Conservation (phyloP, 208 protist species). For the Acanthamoeba lenticulata region DNA sequence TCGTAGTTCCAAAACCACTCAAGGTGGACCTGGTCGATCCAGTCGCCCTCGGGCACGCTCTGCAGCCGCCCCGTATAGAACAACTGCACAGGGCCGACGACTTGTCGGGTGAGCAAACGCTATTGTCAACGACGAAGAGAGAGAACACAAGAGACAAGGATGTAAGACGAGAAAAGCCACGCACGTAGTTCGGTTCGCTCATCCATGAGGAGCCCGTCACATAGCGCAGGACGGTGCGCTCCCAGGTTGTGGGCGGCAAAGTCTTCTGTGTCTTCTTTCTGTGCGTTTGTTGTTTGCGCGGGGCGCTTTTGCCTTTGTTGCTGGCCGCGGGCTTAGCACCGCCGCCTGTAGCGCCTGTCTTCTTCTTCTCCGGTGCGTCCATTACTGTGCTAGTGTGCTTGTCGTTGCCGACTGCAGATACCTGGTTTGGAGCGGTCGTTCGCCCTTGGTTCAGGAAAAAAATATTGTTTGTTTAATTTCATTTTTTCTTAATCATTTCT, state of each 20-base stretch:
- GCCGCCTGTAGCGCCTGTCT: neutral
- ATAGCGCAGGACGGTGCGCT: neutral
- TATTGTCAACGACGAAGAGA: neutral
- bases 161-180: neutral
- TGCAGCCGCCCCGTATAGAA: constrained; percentile 34
- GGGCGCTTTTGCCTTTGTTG: neutral
- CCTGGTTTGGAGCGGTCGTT: no score
- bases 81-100: no score
- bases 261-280: neutral
- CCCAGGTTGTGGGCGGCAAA: neutral
- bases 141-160: neutral
- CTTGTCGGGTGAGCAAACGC: no score
- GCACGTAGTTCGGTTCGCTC: constrained; percentile 30
- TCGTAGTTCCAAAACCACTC: constrained; percentile 63
- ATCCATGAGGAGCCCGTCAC: neutral
- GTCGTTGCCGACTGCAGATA: neutral
- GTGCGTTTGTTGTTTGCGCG: neutral
- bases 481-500: no score
- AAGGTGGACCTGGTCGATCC: constrained; percentile 46
- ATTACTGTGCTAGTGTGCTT: neutral
- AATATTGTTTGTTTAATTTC: no score
- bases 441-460: neutral
- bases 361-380: neutral
- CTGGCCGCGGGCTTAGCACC: neutral
- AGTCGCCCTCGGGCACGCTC: constrained; percentile 37